Evolutionary conservation across 805 yeast species (phyloP), one percentile per base, ranked within the genome.

Genomic region (Dipodascopsis tothii): DNA sequence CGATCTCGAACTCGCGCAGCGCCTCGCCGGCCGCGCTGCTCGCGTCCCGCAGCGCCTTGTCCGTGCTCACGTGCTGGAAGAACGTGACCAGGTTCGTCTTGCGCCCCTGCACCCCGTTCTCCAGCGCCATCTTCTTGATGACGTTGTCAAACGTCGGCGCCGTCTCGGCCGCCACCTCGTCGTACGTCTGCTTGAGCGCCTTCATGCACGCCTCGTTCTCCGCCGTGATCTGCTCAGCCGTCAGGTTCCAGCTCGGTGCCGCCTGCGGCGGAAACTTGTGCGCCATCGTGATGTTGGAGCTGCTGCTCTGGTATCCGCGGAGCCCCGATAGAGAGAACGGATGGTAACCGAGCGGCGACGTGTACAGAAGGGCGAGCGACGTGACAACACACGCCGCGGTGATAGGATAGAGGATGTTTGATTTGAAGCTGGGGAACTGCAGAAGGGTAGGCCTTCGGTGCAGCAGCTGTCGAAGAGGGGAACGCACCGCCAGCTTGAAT

Each of bases 11-110:
- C 39, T 77, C 73, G 41, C 75, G 71, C 35, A 81, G 61, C 46
- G 9, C 57, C 57, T 76, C 76, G 50, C 80, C 82, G 0, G 84
- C 80, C 47, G 73, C 66, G 35, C 72, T 71, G 2, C 88, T 77
- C 3, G 86, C 84, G 50, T 81, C 84, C 56, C 95, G 72, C 25
- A 82, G 58, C n/a, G 64, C 76, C 56, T 78, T 75, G 50, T 73
- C 70, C 18, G 77, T 56, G 2, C 88, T 80, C 7, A 85, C 88
- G 53, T 81, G 80, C 61, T 79, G 85, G 56, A 77, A 80, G 58
- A 85, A 84, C 17, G 80, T 67, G 54, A 83, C 61, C 52, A 72
- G 80, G 54, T 72, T 73, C 21, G 67, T 66, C 4, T 70, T 40
- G 3, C 71, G 70, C 6, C 68, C 62, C 35, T 70, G 67, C 21